phyloP scores from a whole-genome alignment of 805 yeast genomes.

The Suhomyces tanzawaensis region DNA sequence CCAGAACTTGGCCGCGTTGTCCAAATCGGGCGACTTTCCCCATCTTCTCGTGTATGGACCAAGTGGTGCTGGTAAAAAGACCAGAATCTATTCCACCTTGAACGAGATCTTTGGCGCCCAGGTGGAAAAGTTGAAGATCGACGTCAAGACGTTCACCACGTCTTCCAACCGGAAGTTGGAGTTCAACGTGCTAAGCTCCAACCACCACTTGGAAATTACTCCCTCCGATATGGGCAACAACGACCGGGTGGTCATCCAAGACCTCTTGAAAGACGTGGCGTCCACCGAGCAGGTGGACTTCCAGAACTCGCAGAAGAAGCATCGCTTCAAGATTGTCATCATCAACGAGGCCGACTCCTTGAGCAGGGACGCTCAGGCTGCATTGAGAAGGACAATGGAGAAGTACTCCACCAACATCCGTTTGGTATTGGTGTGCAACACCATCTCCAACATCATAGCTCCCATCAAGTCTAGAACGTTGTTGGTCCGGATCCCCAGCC shows the following conservation, averaged over 20 bases:
- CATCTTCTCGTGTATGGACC: constrained; percentile 94
- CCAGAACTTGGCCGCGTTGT: constrained; percentile 56
- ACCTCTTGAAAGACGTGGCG: constrained; percentile 88
- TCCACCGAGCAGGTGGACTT: constrained; percentile 95
- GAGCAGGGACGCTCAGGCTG: constrained; percentile 93
- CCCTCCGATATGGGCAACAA: constrained; percentile 97
- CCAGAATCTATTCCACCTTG: constrained; percentile 79
- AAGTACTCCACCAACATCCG: constrained; percentile 87
- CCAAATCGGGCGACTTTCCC: constrained; percentile 81
- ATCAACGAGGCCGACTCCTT: constrained; percentile 90
- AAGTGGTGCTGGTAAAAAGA: constrained; percentile 95
- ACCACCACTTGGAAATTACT: constrained; percentile 89
- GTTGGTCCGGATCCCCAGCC: constrained; percentile 84
- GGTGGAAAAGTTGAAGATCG: constrained; percentile 79
- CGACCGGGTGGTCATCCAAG: constrained; percentile 94
- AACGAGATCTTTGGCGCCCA: constrained; percentile 79
- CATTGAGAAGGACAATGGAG: constrained; percentile 93
- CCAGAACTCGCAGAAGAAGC: constrained; percentile 38
- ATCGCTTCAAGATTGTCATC: constrained; percentile 74
- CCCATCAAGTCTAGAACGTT: constrained; percentile 94
- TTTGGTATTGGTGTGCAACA: constrained; percentile 77
- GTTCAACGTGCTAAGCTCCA: constrained; percentile 88
- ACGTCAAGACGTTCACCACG: constrained; percentile 79
- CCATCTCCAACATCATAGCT: constrained; percentile 86
- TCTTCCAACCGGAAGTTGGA: constrained; percentile 76